Conservation (phyloP, 2,329 filamentous ascomycete species). For the Escovopsis weberi region DNA sequence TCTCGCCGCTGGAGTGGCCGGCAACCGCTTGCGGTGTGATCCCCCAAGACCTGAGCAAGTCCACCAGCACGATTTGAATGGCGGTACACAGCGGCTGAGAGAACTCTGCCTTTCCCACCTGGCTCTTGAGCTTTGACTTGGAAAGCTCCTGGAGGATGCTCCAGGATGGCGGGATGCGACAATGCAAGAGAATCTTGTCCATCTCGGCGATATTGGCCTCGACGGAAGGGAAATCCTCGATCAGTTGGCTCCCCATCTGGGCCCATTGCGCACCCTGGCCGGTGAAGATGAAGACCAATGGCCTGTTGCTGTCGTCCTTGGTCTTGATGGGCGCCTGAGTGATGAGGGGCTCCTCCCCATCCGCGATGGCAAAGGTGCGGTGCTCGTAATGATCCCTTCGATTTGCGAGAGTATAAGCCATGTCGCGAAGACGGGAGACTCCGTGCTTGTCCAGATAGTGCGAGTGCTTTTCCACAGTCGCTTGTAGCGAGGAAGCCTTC, state of each 20-base stretch:
- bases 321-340: neutral
- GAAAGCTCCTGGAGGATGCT: neutral
- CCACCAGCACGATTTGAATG: neutral
- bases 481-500: conserved; percentile 5
- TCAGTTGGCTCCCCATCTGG: neutral
- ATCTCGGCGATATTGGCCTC: neutral
- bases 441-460: conserved; percentile 13
- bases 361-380: conserved; percentile 9
- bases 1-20: neutral
- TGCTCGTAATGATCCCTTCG: conserved; percentile 9
- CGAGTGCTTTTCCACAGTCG: conserved; percentile 3
- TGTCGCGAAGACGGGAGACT: conserved; percentile 11
- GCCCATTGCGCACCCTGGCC: neutral
- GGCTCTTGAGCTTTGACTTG: neutral
- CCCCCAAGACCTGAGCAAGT: neutral
- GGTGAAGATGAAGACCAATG: neutral
- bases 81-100: neutral
- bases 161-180: neutral
- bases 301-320: neutral
- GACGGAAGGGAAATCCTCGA: neutral
- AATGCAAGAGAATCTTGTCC: neutral
- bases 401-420: conserved; percentile 16
- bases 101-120: neutral
- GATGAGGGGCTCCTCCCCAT: neutral
- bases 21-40: neutral